phyloP scores from a whole-genome alignment of 768 basidiomycete genomes.

The Kockovaella imperatae region DNA sequence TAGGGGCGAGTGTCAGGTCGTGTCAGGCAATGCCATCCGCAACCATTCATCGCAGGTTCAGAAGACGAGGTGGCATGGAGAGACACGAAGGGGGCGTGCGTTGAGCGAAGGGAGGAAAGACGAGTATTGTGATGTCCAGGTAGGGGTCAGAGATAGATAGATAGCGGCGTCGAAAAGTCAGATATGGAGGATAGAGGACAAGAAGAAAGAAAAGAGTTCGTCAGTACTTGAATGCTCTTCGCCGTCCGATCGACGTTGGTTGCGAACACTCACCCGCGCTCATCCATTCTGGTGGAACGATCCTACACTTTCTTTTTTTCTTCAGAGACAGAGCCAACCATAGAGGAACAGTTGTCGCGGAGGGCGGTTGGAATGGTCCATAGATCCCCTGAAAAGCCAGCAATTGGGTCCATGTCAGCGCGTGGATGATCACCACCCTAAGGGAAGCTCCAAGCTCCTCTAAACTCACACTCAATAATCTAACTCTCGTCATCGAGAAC shows the following conservation, averaged over 20 bases:
- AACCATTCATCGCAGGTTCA: too few species aligned
- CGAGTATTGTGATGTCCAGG: too few species aligned
- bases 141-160: too few species aligned
- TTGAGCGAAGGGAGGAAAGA: too few species aligned
- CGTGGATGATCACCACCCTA: background rate
- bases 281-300: slow-evolving; percentile 84
- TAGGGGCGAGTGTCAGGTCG: too few species aligned
- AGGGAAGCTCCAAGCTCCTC: background rate
- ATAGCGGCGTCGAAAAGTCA: too few species aligned
- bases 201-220: slow-evolving; percentile 7
- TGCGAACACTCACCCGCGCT: slow-evolving; percentile 57
- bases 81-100: too few species aligned
- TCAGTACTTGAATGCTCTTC: background rate
- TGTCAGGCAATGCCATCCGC: too few species aligned
- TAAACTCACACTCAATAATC: slow-evolving; percentile 71
- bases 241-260: background rate
- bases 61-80: too few species aligned
- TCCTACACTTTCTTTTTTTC: slow-evolving; percentile 86
- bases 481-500: slow-evolving; percentile 81
- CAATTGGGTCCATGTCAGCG: background rate
- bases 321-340: slow-evolving; percentile 96
- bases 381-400: slow-evolving; percentile 63
- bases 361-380: slow-evolving; percentile 84
- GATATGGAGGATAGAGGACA: too few species aligned
- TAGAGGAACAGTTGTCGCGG: slow-evolving; percentile 74